Conservation (phyloP, 139 green algal genomes). For the Chlamydomonas incerta region DNA sequence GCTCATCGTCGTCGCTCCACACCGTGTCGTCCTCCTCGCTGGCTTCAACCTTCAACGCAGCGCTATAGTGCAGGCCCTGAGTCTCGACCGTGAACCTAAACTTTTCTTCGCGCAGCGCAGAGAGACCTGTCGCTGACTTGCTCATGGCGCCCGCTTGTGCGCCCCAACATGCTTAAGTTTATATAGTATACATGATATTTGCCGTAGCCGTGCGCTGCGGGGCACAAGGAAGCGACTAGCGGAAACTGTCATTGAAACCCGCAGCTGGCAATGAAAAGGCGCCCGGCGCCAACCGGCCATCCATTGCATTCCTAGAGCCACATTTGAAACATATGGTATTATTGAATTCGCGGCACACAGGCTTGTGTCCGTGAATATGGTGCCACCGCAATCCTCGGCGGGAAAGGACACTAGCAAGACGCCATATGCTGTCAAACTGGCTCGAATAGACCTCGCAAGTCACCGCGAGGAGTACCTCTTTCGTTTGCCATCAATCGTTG, state of each 20-base stretch:
- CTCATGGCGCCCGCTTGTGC: background rate
- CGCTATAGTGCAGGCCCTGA: constrained; percentile 2
- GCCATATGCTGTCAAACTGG: background rate
- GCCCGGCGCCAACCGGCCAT: no score
- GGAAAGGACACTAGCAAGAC: background rate
- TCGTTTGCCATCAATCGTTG: background rate
- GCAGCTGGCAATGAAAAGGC: no score
- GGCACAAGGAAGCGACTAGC: no score
- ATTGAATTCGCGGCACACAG: background rate
- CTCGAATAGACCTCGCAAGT: constrained; percentile 13
- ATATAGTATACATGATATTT: no score
- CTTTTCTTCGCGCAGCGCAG: constrained; percentile 21
- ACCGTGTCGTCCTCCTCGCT: constrained; percentile 7
- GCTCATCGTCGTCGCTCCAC: constrained; percentile 25
- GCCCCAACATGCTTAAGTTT: no score
- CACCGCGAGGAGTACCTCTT: constrained; percentile 42
- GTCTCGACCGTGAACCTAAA: constrained; percentile 18
- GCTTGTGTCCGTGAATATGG: background rate
- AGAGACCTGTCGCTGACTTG: constrained; percentile 2
- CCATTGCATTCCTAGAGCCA: no score
- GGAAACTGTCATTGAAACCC: no score
- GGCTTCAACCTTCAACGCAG: no score
- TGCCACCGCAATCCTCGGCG: no score
- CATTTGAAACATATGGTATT: no score
- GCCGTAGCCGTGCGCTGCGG: no score